phyloP scores from a whole-genome alignment of 129 eudicot species.

The Helichrysum umbraculigerum region DNA sequence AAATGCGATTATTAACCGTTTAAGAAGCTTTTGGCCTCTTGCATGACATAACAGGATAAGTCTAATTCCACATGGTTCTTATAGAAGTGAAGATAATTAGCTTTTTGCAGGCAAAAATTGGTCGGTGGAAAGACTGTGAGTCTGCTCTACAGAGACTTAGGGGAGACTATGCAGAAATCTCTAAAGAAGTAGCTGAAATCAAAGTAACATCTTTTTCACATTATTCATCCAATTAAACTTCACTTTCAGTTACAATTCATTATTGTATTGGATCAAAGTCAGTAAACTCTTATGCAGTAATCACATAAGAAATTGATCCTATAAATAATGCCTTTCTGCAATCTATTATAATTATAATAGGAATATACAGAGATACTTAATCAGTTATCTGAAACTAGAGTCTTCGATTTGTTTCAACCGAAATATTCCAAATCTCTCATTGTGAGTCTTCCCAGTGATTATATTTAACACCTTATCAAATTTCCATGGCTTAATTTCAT shows the following conservation, averaged over 20 bases:
- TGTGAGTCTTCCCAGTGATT: constrained; percentile 39
- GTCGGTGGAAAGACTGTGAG: constrained; percentile 54
- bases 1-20: not conserved
- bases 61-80: not conserved
- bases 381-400: constrained; percentile 43
- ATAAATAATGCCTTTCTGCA: not conserved
- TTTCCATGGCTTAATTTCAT: not conserved
- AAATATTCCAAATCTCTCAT: constrained; percentile 71
- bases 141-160: constrained; percentile 65
- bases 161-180: constrained; percentile 59
- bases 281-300: not conserved
- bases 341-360: constrained; percentile 40
- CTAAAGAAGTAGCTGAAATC: constrained; percentile 71
- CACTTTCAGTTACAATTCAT: not conserved
- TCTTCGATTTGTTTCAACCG: constrained; percentile 59
- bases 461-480: not conserved
- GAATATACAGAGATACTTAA: constrained; percentile 72
- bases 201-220: constrained; percentile 42
- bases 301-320: not conserved
- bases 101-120: constrained; percentile 63
- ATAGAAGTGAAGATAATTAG: not conserved
- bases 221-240: not conserved
- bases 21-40: not conserved
- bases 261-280: constrained; percentile 5
- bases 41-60: constrained; percentile 6